Percentiles rank a stretch among this genome's conserved stretches.
Conservation (phyloP, 345 rosid species). For the Salix purpurea region DNA sequence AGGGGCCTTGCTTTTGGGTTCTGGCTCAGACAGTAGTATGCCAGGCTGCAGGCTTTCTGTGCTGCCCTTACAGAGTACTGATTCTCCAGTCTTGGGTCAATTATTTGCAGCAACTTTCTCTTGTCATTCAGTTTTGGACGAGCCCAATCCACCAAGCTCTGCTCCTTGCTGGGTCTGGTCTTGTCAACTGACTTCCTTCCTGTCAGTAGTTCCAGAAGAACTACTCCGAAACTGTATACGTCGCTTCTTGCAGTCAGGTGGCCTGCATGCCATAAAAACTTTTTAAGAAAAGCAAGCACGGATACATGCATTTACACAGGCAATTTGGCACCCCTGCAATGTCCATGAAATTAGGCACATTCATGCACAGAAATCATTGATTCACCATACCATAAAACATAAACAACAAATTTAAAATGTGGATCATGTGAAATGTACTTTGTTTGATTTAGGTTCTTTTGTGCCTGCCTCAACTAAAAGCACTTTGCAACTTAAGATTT, state of each 20-base stretch:
- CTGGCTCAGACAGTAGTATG: conserved; percentile 88
- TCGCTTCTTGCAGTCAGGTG: conserved; percentile 95
- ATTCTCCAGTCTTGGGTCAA: conserved; percentile 81
- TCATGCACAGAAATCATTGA: neutral
- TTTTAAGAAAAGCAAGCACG: conserved; percentile 3
- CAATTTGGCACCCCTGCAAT: neutral
- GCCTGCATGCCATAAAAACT: conserved; percentile 46
- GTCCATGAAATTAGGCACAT: neutral
- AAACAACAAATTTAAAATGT: neutral
- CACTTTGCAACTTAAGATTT: too few species aligned
- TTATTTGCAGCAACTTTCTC: conserved; percentile 77
- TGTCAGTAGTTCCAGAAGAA: conserved; percentile 80
- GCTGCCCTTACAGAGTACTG: conserved; percentile 92
- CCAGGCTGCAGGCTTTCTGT: conserved; percentile 93
- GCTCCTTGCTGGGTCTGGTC: conserved; percentile 92
- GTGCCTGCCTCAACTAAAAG: too few species aligned
- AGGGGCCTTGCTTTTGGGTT: conserved; percentile 96
- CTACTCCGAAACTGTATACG: conserved; percentile 96
- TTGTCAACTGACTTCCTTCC: conserved; percentile 95
- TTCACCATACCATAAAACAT: neutral
- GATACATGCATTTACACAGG: neutral
- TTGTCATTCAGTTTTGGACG: conserved; percentile 92
- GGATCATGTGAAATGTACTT: too few species aligned
- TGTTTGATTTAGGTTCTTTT: neutral
- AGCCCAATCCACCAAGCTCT: conserved; percentile 97